Conservation (phyloP, 305 asterid species). For the Rubia balearica region DNA sequence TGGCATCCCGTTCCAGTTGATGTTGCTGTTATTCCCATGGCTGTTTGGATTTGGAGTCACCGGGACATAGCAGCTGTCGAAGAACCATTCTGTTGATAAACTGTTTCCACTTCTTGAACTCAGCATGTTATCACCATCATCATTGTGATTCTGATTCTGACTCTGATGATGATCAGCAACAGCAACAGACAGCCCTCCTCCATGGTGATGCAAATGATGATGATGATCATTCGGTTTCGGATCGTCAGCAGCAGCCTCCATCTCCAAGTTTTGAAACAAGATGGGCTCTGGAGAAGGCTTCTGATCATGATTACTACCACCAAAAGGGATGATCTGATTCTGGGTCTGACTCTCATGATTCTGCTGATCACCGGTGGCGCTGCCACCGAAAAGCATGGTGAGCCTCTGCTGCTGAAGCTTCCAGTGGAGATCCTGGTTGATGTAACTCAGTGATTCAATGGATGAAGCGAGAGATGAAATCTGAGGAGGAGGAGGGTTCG, state of each 20-base stretch:
- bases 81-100: slow-evolving; percentile 49
- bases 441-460: slow-evolving; percentile 63
- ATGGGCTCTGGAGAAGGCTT: slow-evolving; percentile 43
- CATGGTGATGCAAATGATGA: background rate
- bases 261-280: slow-evolving; percentile 51
- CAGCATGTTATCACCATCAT: background rate
- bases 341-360: no score
- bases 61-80: slow-evolving; percentile 26
- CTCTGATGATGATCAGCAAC: background rate
- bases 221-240: background rate
- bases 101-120: slow-evolving; percentile 25
- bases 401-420: slow-evolving; percentile 76
- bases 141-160: background rate
- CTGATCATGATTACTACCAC: no score
- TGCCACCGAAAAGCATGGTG: slow-evolving; percentile 36
- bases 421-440: slow-evolving; percentile 86
- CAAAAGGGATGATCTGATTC: no score
- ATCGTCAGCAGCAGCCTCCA: background rate
- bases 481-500: slow-evolving; percentile 2
- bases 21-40: slow-evolving; percentile 22
- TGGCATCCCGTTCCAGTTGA: slow-evolving; percentile 48
- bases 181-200: no score
- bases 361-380: no score
- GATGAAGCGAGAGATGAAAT: slow-evolving; percentile 45
- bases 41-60: slow-evolving; percentile 21